Base-by-base conservation (phyloP, 345 rosid species). In the Moricandia arvensis region DNA sequence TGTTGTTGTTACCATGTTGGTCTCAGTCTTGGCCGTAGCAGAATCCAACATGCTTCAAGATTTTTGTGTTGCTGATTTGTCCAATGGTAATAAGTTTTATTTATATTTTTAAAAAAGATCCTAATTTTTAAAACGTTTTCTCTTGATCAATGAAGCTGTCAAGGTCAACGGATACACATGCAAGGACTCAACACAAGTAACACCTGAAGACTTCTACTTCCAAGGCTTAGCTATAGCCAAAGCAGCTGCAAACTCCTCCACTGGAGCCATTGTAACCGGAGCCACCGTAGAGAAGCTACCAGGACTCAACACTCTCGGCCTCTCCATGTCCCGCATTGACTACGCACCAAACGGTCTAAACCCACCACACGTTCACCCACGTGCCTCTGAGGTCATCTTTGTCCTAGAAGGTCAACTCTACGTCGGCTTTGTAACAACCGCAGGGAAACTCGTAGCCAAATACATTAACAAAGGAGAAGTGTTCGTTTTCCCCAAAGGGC, bases 41-140 rank as follows among this genome's bases (percentile, higher is more conserved):
- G 97, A 90, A 64, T 86, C 91, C 15, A 85, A 90, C 66, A 37
- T 76, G 79, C 96, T 93, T 41, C 98, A 93, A 77, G 98, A 93
- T 79, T 69, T 91, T 71, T 93, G 98, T 63, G 98, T 91, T 70
- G 98, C 98, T 55, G 91, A 93, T 77, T 83, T 83, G 58, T 60
- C 81, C 61, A 82, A 85, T 49, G 84, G 93, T 86, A 76, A 6
- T 17, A 6, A 41, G 7, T 24, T 54, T 65, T 26, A 1, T 8
- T 47, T 5, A 47, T 47, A 8, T 47, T 64, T 43, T 43, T 43
- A 12, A 54, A 45, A 18, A 4, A 15, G 11, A 8, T 71, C 10
- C 5, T 12, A 7, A 21, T n/a, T 35, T 5, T 55, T 64, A 1
- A 0, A n/a, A 8, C 16, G 12, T 49, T 4, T 47, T 61, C 1